Evolutionary conservation across 2,329 filamentous ascomycete species (phyloP).

Genomic region (Zelopaecilomyces penicillatus): DNA sequence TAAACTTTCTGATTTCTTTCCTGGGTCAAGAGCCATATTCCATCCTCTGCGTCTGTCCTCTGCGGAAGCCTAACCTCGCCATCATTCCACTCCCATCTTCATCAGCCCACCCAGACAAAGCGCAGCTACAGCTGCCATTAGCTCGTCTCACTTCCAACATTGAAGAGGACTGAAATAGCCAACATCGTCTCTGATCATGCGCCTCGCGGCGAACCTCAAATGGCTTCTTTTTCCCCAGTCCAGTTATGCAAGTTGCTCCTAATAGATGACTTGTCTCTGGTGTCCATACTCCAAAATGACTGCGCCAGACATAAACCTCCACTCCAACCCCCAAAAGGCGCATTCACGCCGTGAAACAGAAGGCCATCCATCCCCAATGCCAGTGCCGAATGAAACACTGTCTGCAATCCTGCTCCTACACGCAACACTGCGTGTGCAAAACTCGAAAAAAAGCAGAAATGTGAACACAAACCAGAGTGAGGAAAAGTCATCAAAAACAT

Average conservation of each 20-base stretch:
- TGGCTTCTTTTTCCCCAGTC: conserved; percentile 9
- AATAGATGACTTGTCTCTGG: neutral
- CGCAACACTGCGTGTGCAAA: conserved; percentile 1
- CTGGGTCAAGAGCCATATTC: too few species aligned
- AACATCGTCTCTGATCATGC: conserved; percentile 2
- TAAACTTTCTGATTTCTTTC: too few species aligned
- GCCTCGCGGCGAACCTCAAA: conserved; percentile 10
- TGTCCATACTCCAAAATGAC: conserved; percentile 10
- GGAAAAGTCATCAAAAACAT: neutral
- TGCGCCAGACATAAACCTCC: conserved; percentile 8
- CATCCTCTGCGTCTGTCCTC: too few species aligned
- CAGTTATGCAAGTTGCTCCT: conserved; percentile 1
- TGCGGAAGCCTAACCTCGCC: too few species aligned
- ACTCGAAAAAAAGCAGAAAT: conserved; percentile 4
- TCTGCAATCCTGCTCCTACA: conserved; percentile 8
- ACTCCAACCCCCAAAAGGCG: conserved; percentile 4
- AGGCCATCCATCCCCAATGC: conserved; percentile 6
- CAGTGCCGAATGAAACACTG: conserved; percentile 7
- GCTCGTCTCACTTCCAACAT: too few species aligned
- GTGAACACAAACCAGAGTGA: conserved; percentile 6
- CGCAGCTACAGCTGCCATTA: too few species aligned
- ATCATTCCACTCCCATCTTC: too few species aligned
- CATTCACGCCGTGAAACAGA: conserved; percentile 11
- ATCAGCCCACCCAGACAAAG: too few species aligned
- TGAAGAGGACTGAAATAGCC: too few species aligned